Evolutionary conservation across 176 grass and related monocot species (phyloP).

Genomic region (Luzula sylvatica): DNA sequence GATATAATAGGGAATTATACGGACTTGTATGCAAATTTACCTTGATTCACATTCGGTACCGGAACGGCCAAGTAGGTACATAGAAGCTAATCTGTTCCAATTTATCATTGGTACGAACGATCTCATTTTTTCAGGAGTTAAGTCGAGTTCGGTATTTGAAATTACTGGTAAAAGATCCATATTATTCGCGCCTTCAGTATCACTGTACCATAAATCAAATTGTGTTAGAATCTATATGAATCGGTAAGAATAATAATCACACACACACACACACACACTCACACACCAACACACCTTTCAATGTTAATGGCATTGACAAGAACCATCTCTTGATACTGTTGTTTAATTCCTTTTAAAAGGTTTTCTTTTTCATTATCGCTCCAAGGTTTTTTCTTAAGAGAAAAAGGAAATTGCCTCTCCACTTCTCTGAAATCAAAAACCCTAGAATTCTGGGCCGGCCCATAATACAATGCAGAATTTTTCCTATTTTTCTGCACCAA

Average conservation of each 20-base stretch:
- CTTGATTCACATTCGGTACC: conserved; percentile 81
- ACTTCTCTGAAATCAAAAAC: conserved; percentile 56
- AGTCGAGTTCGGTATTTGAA: conserved; percentile 32
- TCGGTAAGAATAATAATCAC: no score
- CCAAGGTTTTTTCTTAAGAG: conserved; percentile 56
- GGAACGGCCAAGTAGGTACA: conserved; percentile 62
- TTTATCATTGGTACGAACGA: conserved; percentile 61
- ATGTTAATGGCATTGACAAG: conserved; percentile 63
- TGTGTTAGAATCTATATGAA: conserved; percentile 4
- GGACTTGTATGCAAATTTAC: conserved; percentile 26
- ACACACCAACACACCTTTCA: conserved; percentile 33
- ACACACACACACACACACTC: conserved; percentile 1
- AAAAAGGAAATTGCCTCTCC: conserved; percentile 58
- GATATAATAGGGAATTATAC: conserved; percentile 6
- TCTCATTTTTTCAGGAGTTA: conserved; percentile 64
- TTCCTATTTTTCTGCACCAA: conserved; percentile 41
- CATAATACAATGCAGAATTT: conserved; percentile 51
- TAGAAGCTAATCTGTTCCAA: conserved; percentile 70
- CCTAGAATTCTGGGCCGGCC: conserved; percentile 52
- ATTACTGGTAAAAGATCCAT: conserved; percentile 47
- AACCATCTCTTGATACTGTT: conserved; percentile 87
- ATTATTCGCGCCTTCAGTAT: conserved; percentile 36
- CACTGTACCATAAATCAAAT: conserved; percentile 37
- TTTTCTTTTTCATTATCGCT: conserved; percentile 61
- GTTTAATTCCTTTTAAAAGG: conserved; percentile 83